Conservation (phyloP, 202 grass and related monocot genomes). For the Musa balbisiana region DNA sequence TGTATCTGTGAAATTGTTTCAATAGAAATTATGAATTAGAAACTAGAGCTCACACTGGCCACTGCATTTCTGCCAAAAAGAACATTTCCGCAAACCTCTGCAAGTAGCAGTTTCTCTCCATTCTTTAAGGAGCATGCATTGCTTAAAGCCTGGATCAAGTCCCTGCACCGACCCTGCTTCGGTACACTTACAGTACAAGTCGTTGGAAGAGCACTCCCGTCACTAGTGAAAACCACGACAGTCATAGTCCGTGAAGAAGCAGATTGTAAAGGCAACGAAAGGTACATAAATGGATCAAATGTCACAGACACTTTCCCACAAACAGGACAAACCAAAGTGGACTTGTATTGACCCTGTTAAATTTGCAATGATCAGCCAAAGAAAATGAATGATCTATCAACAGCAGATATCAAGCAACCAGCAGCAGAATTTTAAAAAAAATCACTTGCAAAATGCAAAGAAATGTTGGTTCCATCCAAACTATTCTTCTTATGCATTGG, state of each 20-base stretch:
- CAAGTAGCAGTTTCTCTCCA: constrained; percentile 84
- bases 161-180: constrained; percentile 84
- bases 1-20: constrained; percentile 56
- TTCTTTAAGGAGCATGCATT: constrained; percentile 68
- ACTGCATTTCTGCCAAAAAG: background rate
- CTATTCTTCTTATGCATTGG: background rate
- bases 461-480: background rate
- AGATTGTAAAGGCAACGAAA: constrained; percentile 92
- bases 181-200: constrained; percentile 81
- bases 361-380: constrained; percentile 12
- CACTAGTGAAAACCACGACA: constrained; percentile 57
- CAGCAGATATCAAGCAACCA: background rate
- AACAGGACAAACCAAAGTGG: constrained; percentile 92
- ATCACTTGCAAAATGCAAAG: background rate
- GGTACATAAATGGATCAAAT: constrained; percentile 99
- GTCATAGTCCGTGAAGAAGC: constrained; percentile 73
- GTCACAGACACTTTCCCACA: constrained; percentile 97
- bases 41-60: constrained; percentile 5
- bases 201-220: constrained; percentile 58
- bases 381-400: constrained; percentile 7
- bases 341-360: constrained; percentile 92
- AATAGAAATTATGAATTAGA: constrained; percentile 12
- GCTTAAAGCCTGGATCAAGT: constrained; percentile 74
- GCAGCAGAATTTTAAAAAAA: no score
- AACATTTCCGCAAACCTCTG: constrained; percentile 50